Evolutionary conservation across 2,329 filamentous ascomycete genomes (phyloP), one percentile per base, ranked within the genome.

Genomic region (Trichoderma sp.): DNA sequence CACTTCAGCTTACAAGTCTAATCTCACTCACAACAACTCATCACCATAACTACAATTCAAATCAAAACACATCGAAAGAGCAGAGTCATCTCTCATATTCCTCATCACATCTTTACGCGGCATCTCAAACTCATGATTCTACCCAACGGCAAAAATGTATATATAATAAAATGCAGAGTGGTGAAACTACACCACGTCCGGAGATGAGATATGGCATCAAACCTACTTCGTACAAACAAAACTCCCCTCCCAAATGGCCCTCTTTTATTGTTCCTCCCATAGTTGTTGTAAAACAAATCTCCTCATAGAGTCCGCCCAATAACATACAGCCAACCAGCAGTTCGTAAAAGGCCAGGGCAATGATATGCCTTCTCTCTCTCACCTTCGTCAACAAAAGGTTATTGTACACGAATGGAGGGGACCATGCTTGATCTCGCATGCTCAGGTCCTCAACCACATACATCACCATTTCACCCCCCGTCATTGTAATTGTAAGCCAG

Each of bases 131-230:
- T 20, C 47, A 20, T 15, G 26, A 58, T 30, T 72, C 53, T 61
- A 70, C 36, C 53, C 67, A 62, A 58, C 9, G 57, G 66, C 66
- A 17, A 23, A 34, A 15, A 64, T 43, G 1, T 43, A 43, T 20
- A 36, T 36, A 36, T 50, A 57, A 57, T 36, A 39, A 62, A 57
- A 57, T 53, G 47, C 58, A 39, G 26, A 53, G 30, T 36, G 15
- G 53, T 30, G 67, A 57, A 70, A 55, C 59, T 50, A 61, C 75
- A 73, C 72, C 15, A 28, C 73, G 70, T 73, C 74, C 68, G 71
- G 70, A 70, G 69, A 73, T 68, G 64, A 71, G 74, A 68, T 69
- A n/a, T 43, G 43, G 47, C 47, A 53, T 53, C 47, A 53, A 53
- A 23, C 47, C 47, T 50, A 53, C 20, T 53, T 57, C 47, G 55